phyloP scores from a whole-genome alignment of 352 stramenopile genomes.

The Blastocystis sp. region DNA sequence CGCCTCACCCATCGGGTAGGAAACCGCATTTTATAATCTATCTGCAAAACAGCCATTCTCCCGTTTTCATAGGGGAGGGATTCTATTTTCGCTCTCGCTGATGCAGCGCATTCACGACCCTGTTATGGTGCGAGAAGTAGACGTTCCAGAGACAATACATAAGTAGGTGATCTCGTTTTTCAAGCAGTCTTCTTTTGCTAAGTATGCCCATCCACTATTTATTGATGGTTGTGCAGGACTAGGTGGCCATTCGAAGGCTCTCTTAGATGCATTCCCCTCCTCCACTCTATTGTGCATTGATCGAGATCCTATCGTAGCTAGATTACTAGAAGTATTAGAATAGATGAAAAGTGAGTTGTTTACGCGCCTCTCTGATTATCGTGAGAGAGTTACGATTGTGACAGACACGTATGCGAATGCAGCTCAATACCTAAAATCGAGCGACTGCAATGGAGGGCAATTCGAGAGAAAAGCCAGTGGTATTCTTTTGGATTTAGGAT shows the following conservation, averaged over 20 bases:
- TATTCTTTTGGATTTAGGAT: slow-evolving; percentile 64
- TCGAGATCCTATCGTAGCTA: slow-evolving; percentile 10
- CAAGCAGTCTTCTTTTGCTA: neutral
- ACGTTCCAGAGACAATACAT: neutral
- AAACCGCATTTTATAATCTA: neutral
- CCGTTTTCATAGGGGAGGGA: too few species aligned
- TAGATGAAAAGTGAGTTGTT: neutral
- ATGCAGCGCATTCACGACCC: neutral
- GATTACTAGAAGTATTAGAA: neutral
- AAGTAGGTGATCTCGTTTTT: neutral
- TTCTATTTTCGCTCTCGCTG: neutral
- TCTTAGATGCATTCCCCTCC: neutral
- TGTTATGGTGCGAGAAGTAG: slow-evolving; percentile 5
- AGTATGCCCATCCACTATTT: neutral
- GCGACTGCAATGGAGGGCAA: neutral
- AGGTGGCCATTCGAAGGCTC: neutral
- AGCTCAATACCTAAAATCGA: neutral
- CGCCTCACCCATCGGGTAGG: neutral
- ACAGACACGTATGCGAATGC: neutral
- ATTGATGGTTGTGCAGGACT: slow-evolving; percentile 27
- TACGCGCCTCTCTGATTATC: neutral
- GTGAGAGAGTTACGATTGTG: neutral
- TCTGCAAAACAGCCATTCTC: too few species aligned
- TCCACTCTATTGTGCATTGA: slow-evolving; percentile 26
- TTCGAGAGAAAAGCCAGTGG: slow-evolving; percentile 1